phyloP scores from a whole-genome alignment of 1,139 yeast species.

The Entelexis paramagnoliae region DNA sequence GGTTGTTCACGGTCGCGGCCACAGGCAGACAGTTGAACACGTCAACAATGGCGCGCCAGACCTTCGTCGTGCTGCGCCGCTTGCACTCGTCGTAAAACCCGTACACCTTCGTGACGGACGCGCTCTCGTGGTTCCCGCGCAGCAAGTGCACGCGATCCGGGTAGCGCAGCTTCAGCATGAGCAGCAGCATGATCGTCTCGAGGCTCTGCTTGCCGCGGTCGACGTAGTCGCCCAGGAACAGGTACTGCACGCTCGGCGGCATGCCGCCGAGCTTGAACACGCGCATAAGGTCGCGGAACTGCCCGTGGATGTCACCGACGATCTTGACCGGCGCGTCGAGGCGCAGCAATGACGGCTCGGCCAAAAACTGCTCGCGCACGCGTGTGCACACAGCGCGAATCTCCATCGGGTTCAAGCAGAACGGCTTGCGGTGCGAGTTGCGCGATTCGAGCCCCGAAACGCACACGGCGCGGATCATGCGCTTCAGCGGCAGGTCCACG shows the following conservation, averaged over 20 bases:
- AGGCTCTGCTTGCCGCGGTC: conserved; percentile 92
- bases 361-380: conserved; percentile 73
- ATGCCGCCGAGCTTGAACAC: conserved; percentile 92
- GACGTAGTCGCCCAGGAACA: conserved; percentile 90
- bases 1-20: conserved; percentile 91
- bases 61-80: conserved; percentile 77
- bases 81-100: conserved; percentile 97
- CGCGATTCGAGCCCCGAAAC: conserved; percentile 23
- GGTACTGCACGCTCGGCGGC: conserved; percentile 86
- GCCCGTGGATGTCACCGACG: conserved; percentile 97
- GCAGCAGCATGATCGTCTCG: conserved; percentile 72
- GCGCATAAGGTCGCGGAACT: conserved; percentile 80
- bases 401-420: conserved; percentile 76
- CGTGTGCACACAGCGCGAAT: conserved; percentile 72
- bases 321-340: conserved; percentile 90
- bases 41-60: conserved; percentile 88
- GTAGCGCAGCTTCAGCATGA: conserved; percentile 87
- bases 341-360: conserved; percentile 82
- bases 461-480: conserved; percentile 23
- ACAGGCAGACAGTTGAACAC: conserved; percentile 89
- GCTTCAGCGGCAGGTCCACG: conserved; percentile 20
- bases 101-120: conserved; percentile 87
- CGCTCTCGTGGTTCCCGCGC: conserved; percentile 97
- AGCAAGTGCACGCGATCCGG: conserved; percentile 88
- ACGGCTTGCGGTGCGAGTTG: conserved; percentile 31